Evolutionary conservation across 2,329 filamentous ascomycete species (phyloP), one percentile per base, ranked within the genome.

Genomic region (Purpureocillium takamizusanense): DNA sequence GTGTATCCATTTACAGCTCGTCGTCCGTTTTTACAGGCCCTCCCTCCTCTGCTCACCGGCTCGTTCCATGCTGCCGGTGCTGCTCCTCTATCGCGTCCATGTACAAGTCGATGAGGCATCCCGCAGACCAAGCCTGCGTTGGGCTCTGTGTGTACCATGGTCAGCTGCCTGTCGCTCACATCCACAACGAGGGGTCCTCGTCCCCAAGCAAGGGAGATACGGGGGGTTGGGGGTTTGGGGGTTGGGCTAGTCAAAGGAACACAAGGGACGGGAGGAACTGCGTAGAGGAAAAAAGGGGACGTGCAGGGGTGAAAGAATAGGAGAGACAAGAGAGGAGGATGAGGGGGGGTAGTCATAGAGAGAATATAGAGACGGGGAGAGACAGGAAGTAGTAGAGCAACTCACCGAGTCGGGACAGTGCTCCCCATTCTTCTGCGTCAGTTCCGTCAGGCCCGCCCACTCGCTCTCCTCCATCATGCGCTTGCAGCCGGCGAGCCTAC

Each of bases 51-150:
- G 21, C 21, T 25, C 21, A 25, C 6, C 21, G 5, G 21, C 21
- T 25, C 21, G 21, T 5, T n/a, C n/a, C n/a, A 10, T 25, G 21
- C 5, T 25, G 21, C 16, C 3, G 8, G 57, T 48, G 33, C 37
- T 73, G 68, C 49, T 69, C 69, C 47, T 74, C 73, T 18, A 74
- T 71, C 14, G 87, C 90, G 59, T 98, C 92, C 70, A 95, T 89
- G 66, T 95, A 98, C 46, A 98, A 63, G 65, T 98, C 92, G 53
- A 98, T 86, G 54, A 98, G 69, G 59, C 92, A 97, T 16, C 86
- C 84, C 23, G 92, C 86, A 38, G 88, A 95, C 92, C 92, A 98
- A 38, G 92, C 84, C 62, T 98, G 92, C 1, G 92, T 95, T 18
- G 92, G 92, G 38, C 83, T 92, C 81, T 92, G 56, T 39, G 6